Evolutionary conservation across 2,329 filamentous ascomycete species (phyloP).

Genomic region (Lasiodiplodia sp.): DNA sequence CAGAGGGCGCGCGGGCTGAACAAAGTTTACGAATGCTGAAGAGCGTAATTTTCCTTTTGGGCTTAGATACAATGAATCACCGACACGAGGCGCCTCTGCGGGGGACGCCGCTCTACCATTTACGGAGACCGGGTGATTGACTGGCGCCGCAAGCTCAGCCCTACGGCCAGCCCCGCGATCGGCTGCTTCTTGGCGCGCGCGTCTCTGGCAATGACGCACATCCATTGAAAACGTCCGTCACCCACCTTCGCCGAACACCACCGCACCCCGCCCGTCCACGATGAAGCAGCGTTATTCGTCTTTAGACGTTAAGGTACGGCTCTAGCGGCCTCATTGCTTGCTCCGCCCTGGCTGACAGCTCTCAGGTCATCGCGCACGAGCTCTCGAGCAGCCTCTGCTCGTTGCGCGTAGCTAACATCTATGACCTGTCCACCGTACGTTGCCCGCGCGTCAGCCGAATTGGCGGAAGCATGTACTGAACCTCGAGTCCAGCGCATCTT

Average conservation of each 20-base stretch:
- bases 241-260: slow-evolving; percentile 7
- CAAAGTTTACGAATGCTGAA: neutral
- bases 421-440: slow-evolving; percentile 83
- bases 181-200: slow-evolving; percentile 20
- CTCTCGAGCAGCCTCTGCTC: slow-evolving; percentile 77
- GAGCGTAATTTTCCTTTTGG: neutral
- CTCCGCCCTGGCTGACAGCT: neutral
- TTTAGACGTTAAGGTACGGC: slow-evolving; percentile 72
- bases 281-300: slow-evolving; percentile 86
- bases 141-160: slow-evolving; percentile 11
- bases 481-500: slow-evolving; percentile 75
- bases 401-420: slow-evolving; percentile 89
- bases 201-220: slow-evolving; percentile 26
- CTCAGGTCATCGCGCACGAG: slow-evolving; percentile 90
- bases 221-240: slow-evolving; percentile 7
- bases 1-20: neutral
- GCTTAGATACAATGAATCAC: neutral
- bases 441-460: slow-evolving; percentile 5
- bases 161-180: slow-evolving; percentile 21
- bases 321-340: neutral
- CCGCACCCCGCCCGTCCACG: neutral
- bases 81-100: neutral
- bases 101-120: neutral
- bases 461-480: slow-evolving; percentile 25
- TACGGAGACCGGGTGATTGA: slow-evolving; percentile 7